Base-by-base conservation (phyloP, 495 filamentous ascomycete genomes). In the Viridothelium virens region DNA sequence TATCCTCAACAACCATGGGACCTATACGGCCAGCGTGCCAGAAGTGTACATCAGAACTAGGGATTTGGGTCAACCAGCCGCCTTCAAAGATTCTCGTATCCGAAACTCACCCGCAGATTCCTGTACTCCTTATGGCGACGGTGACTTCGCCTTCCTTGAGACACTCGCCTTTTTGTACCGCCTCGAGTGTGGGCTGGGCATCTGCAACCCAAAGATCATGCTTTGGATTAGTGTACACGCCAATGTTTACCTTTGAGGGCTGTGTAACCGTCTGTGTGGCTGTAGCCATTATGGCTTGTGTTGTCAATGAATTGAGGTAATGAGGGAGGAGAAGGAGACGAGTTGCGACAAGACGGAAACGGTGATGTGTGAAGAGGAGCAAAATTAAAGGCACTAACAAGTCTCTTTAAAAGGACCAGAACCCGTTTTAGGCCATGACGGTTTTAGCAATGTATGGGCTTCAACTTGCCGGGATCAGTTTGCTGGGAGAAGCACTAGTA, bases 1-100 rank as follows among this genome's bases (percentile, higher is more conserved):
- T 87, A 69, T 84, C 87, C 64, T 82, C 83, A 38, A 97, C 91
- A 68, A 96, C 87, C 92, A 96, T 97, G 64, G 92, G 92, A 14
- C 92, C 92, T 73, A 97, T 96, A 77, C 88, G 89, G 68, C 91
- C 91, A 41, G 87, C 88, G 74, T 92, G 91, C 92, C 91, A 96
- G 83, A 97, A 97, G 79, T 96, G 92, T 38, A 97, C 86, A 77
- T 96, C 92, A 64, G 91, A 95, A 59, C 91, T 95, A 72, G 41
- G 37, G 65, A 46, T 38, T 50, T 9, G 9, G 11, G 61, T 33
- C 14, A 44, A 38, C 7, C 38, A 33, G 6, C 36, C 1, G 3
- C 48, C 39, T 63, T 18, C 31, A 36, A 2, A 10, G 33, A 36
- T 7, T 31, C 3, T 7, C 48, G 12, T 33, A 18, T 9, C 10